Evolutionary conservation across 139 green algal genomes (phyloP).

Genomic region (Prasinococcaceae sp.): DNA sequence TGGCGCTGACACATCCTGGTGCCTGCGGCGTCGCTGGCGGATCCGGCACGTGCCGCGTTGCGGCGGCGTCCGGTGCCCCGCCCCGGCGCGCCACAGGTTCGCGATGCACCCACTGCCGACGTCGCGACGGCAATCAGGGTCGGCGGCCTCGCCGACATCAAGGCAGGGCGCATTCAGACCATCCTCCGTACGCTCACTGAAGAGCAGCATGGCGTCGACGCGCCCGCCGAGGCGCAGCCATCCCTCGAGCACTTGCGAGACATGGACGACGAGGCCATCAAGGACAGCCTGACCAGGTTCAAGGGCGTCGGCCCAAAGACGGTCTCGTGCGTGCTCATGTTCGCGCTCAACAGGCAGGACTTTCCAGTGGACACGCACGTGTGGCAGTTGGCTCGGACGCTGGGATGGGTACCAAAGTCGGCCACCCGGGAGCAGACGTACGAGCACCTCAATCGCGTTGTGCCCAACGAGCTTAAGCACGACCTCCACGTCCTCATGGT

Average conservation of each 20-base stretch:
- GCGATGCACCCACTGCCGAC: background rate
- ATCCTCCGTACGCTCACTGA: slow-evolving; percentile 37
- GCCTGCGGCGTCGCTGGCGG: background rate
- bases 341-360: slow-evolving; percentile 38
- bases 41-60: too few species aligned
- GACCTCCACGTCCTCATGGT: slow-evolving; percentile 58
- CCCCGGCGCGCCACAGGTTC: too few species aligned
- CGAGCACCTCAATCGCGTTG: slow-evolving; percentile 43
- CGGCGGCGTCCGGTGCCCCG: too few species aligned
- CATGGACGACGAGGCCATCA: slow-evolving; percentile 29
- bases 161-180: slow-evolving; percentile 41
- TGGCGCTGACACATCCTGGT: background rate
- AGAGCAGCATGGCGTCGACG: too few species aligned
- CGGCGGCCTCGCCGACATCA: slow-evolving; percentile 52
- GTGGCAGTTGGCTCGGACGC: slow-evolving; percentile 11
- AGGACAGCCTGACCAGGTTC: slow-evolving; percentile 25
- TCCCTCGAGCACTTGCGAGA: slow-evolving; percentile 43
- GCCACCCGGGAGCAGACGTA: slow-evolving; percentile 48
- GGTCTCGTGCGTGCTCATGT: slow-evolving; percentile 51
- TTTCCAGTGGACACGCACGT: slow-evolving; percentile 69
- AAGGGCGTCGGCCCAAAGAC: slow-evolving; percentile 56
- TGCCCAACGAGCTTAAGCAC: slow-evolving; percentile 43
- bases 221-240: slow-evolving; percentile 25
- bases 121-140: slow-evolving; percentile 27
- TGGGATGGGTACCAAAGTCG: slow-evolving; percentile 38